Percentiles rank a stretch among this genome's conserved stretches.
Conservation (phyloP, 208 protist species). For the Leishmania tropica region DNA sequence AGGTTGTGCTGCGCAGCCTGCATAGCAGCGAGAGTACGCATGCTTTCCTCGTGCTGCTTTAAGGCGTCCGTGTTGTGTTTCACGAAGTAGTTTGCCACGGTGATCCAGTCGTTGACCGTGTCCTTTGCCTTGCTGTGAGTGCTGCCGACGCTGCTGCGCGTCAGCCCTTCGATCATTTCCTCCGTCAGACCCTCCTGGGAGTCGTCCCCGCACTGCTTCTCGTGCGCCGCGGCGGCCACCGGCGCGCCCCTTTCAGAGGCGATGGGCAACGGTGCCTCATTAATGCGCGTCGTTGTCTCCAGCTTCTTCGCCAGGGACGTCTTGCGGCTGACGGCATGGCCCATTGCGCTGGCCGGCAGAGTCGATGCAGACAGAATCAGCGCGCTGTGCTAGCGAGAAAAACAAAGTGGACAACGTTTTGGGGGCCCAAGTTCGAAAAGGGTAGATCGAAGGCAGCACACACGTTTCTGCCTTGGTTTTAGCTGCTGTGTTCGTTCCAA, state of each 20-base stretch:
- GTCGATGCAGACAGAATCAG: neutral
- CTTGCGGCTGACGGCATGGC: neutral
- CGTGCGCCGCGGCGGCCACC: neutral
- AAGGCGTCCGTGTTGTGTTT: slow-evolving; percentile 20
- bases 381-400: too few species aligned
- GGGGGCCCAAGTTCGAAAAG: neutral
- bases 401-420: too few species aligned
- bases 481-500: neutral
- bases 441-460: neutral
- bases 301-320: neutral
- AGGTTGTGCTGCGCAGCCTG: neutral
- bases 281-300: too few species aligned
- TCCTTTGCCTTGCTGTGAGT: slow-evolving; percentile 4
- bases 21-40: slow-evolving; percentile 22
- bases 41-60: slow-evolving; percentile 29
- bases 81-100: slow-evolving; percentile 15
- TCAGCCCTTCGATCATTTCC: slow-evolving; percentile 31
- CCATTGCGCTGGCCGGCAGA: neutral
- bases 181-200: slow-evolving; percentile 22
- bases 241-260: neutral
- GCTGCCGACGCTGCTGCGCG: slow-evolving; percentile 9
- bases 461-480: neutral
- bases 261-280: neutral
- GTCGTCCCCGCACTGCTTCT: neutral
- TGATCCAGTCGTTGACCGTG: slow-evolving; percentile 22